phyloP scores from a whole-genome alignment of 441 rosid species.

The Dalechampia spathulata region DNA sequence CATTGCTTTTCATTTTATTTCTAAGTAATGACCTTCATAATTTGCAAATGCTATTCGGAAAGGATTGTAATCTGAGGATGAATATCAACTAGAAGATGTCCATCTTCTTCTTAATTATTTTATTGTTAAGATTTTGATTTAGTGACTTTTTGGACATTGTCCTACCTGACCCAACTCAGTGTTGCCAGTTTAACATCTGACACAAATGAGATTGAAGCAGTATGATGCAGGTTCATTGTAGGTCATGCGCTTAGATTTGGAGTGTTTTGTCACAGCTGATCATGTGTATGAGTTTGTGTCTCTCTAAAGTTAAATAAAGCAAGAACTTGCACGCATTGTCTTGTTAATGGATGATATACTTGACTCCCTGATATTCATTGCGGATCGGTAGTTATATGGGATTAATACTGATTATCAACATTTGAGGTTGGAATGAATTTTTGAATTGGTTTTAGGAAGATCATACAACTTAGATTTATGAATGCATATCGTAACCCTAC shows the following conservation, averaged over 20 bases:
- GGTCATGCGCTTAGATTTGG: no score
- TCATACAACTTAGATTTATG: no score
- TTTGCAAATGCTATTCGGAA: no score
- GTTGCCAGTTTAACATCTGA: background rate
- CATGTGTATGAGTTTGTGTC: background rate
- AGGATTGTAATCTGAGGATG: no score
- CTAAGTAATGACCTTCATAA: no score
- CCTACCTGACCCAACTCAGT: no score
- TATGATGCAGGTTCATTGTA: background rate
- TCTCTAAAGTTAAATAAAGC: background rate
- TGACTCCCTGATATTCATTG: background rate
- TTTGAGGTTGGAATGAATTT: background rate
- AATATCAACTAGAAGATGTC: no score
- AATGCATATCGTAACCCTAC: background rate
- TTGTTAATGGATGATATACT: background rate
- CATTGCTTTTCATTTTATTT: background rate
- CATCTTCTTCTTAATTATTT: background rate
- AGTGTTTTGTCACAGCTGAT: background rate
- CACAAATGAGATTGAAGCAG: background rate
- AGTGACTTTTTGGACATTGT: no score
- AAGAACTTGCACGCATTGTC: background rate
- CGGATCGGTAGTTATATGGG: background rate
- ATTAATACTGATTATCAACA: background rate
- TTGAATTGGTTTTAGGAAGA: background rate
- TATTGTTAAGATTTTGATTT: background rate